Evolutionary conservation across 2,329 filamentous ascomycete genomes (phyloP), one percentile per base, ranked within the genome.

Genomic region (Botrytis byssoidea): DNA sequence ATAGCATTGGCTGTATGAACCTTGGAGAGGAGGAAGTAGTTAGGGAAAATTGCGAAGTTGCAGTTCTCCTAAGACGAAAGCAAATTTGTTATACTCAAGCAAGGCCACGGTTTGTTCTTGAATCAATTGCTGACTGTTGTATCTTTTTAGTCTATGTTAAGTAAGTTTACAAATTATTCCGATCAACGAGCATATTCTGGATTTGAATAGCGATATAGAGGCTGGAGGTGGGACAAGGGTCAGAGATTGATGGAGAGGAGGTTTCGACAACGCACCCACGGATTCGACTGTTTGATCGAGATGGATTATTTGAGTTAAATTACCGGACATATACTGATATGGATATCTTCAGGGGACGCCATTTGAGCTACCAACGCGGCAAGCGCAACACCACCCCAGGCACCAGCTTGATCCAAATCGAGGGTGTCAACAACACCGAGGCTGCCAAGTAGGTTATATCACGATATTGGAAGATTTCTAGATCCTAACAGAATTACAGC

Each of bases 381-480:
- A 95, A 97, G 89, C 93, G 93, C 87, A 92, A 89, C 87, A 94
- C 91, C 84, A 94, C 93, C 89, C 92, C 95, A 82, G 91, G 92
- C 87, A 97, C 93, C 82, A 93, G 93, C 85, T 89, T 98, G 87
- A 92, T 99, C 88, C 96, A 98, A 91, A 97, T 99, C 83, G 95
- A 99, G 90, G 95, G 95, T 85, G 96, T 98, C 82, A 94, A 97
- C 83, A 90, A 93, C 89, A 90, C 92, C 83, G 88, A 93, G 82
- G 93, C 92, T 84, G 95, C 96, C 86, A 93, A 91, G 91, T 95
- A 92, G 80, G 90, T 88, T 77, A 46, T 70, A 63, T 60, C 57
- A 44, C 29, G 29, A 73, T 61, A 55, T 51, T 60, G 20, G 40
- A 42, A 64, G 35, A 42, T 72, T 40, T 20, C 25, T 16, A 9